These are phyloP conservation scores for Erythrophleum fordii DNA, from an alignment of 306 rosid genomes.

Conservation along the genomic window DNA sequence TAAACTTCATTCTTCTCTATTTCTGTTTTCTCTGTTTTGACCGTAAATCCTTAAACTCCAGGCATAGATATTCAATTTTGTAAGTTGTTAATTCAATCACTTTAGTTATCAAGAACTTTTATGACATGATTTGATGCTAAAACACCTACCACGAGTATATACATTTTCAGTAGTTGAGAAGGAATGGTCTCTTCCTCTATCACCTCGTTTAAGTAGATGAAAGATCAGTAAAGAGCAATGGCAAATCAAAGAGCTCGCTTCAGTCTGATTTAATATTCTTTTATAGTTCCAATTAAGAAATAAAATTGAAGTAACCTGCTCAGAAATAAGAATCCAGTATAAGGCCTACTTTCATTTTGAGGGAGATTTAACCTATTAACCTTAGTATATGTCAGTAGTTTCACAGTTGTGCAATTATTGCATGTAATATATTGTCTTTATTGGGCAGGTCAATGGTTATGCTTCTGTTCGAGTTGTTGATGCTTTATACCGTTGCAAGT, in stretches of 20 bases:
- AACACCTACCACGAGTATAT: neutral
- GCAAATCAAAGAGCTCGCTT: neutral
- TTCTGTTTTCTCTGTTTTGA: neutral
- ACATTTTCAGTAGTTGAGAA: neutral
- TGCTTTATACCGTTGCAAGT: slow-evolving; percentile 72
- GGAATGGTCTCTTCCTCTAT: neutral
- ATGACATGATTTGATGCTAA: neutral
- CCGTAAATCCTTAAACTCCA: neutral
- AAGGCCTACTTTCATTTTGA: neutral
- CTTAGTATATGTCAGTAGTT: neutral
- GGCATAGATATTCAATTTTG: slow-evolving; percentile 22
- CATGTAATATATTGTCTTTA: slow-evolving; percentile 7
- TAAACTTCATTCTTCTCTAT: neutral
- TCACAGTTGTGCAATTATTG: neutral
- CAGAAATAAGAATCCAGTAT: neutral
- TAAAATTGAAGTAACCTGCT: neutral
- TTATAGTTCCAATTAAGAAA: neutral
- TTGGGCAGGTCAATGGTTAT: slow-evolving; percentile 83
- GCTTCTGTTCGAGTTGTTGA: slow-evolving; percentile 73
- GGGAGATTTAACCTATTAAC: slow-evolving; percentile 8
- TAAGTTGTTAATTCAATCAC: neutral
- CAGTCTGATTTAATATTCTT: neutral
- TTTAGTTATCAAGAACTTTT: neutral
- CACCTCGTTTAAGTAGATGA: neutral
- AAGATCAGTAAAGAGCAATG: neutral